A percentile compares a stretch with the other conserved stretches of the same genome.
Evolutionary conservation across 495 filamentous ascomycete genomes (phyloP).

Genomic region (Polyplosphaeria fusca): DNA sequence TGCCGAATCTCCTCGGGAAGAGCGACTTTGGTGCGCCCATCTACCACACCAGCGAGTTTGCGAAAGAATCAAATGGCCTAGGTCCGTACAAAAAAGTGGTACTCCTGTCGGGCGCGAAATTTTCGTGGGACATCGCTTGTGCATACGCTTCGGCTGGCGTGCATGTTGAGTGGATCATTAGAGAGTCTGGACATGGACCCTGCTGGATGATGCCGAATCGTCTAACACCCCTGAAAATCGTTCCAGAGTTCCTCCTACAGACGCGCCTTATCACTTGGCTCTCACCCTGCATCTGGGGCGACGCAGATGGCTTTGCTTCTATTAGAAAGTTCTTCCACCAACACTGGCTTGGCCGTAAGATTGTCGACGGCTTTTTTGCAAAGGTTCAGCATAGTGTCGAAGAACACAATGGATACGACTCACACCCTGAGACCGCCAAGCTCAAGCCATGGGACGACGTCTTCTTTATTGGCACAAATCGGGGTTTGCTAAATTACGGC

Average conservation of each 20-base stretch:
- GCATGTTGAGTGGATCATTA: conserved; percentile 74
- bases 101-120: conserved; percentile 71
- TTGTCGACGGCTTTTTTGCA: conserved; percentile 67
- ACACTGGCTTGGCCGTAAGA: conserved; percentile 62
- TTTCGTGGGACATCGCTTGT: conserved; percentile 74
- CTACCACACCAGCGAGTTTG: conserved; percentile 62
- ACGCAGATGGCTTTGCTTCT: conserved; percentile 48
- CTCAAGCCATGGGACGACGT: conserved; percentile 61
- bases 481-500: conserved; percentile 26
- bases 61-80: conserved; percentile 41
- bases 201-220: conserved; percentile 66
- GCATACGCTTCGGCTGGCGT: conserved; percentile 61
- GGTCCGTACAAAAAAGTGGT: conserved; percentile 46
- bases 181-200: conserved; percentile 71
- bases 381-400: conserved; percentile 60
- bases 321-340: conserved; percentile 60
- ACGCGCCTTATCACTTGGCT: conserved; percentile 65
- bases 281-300: conserved; percentile 61
- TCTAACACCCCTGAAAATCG: conserved; percentile 58
- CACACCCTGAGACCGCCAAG: conserved; percentile 61
- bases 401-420: conserved; percentile 55
- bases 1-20: conserved; percentile 50
- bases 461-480: conserved; percentile 44
- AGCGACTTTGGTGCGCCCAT: conserved; percentile 56
- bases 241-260: conserved; percentile 63